These are phyloP conservation scores for Phytopythium boreale DNA, from an alignment of 352 stramenopile species.

Conservation along the genomic window DNA sequence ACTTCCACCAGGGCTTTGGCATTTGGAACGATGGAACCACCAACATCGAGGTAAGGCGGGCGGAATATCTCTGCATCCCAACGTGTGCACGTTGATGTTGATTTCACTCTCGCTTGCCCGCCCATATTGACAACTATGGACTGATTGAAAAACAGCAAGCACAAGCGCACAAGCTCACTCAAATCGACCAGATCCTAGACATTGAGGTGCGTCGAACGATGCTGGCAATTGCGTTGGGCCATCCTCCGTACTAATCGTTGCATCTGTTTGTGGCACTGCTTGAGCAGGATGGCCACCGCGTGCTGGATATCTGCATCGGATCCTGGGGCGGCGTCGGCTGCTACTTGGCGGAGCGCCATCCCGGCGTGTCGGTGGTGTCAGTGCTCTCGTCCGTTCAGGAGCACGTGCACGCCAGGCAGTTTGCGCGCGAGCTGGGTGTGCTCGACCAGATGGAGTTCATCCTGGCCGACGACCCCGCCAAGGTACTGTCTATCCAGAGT, in stretches of 20 bases:
- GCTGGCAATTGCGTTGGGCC: not conserved
- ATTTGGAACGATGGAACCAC: conserved; percentile 52
- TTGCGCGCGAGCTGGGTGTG: conserved; percentile 57
- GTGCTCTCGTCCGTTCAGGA: conserved; percentile 59
- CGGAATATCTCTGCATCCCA: not conserved
- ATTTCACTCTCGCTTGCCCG: not conserved
- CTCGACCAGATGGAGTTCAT: conserved; percentile 71
- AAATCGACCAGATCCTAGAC: conserved; percentile 54
- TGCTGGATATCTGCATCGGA: conserved; percentile 83
- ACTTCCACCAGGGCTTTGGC: conserved; percentile 75
- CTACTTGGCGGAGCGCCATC: conserved; percentile 61
- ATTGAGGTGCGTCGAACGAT: conserved; percentile 36
- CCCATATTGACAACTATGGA: not conserved
- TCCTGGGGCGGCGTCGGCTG: conserved; percentile 80
- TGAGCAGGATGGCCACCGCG: conserved; percentile 41
- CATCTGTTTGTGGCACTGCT: not conserved
- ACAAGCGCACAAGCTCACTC: conserved; percentile 65
- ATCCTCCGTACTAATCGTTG: not conserved
- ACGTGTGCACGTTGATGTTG: not conserved
- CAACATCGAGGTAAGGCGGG: conserved; percentile 31
- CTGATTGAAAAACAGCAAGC: conserved; percentile 32
- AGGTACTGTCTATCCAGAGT: conserved; percentile 18
- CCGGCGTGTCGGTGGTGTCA: conserved; percentile 43
- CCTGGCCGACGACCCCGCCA: conserved; percentile 55
- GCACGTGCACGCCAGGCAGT: conserved; percentile 49